Base-by-base conservation (phyloP, 257 asterid genomes). In the Gynochthodes officinalis region DNA sequence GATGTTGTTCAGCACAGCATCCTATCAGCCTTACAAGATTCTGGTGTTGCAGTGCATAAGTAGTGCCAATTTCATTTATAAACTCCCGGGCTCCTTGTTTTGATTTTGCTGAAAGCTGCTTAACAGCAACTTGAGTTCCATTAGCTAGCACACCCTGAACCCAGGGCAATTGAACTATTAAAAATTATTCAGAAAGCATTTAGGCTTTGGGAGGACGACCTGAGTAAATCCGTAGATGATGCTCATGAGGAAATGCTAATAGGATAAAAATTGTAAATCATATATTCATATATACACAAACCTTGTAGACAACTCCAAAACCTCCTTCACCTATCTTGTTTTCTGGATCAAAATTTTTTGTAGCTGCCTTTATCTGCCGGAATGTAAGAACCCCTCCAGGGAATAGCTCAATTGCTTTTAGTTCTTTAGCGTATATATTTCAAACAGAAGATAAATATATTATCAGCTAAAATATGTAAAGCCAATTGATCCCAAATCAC, bases 291-390 rank as follows among this genome's bases (percentile, higher is more conserved):
- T 7, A 37, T 37, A 37, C 7, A 7, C 59, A 53, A 0, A 71
- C 81, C 81, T 64, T 77, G 58, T 44, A 77, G 59, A 77, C 77
- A 21, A 40, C 14, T 23, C 80, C 80, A n/a, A n/a, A 49, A 35
- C 13, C 35, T 48, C 79, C 80, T 76, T 62, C 44, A 33, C 73
- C 81, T 0, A 77, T 33, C 69, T 76, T 64, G 59, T 64, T 76
- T 11, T 2, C 75, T 5, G 25, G 50, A 62, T 44, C 28, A 54
- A 76, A 76, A 67, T 64, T 57, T 0, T 64, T 58, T 14, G 80
- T 76, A 10, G 80, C 80, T 11, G 59, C 76, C 73, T 70, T 70
- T 54, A 76, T 58, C 43, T 75, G 69, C 13, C 27, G 32, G 62
- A 43, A 75, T 64, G n/a, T 61, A 21, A 58, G 69, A 43, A 69